Base-by-base conservation (phyloP, 441 rosid species). In the Erodium moschatum region DNA sequence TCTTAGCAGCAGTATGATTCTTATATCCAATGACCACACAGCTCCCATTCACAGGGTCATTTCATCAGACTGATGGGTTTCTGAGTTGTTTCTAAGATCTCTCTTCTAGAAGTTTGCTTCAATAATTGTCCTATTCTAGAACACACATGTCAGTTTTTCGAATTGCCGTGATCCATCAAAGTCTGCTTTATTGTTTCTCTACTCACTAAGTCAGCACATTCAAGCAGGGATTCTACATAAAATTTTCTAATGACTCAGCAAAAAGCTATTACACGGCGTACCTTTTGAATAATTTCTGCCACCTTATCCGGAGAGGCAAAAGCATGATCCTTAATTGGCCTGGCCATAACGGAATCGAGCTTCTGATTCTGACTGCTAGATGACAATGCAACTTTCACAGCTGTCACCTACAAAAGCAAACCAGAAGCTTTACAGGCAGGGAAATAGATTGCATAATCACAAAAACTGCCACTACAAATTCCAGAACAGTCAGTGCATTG, bases 261-360 rank as follows among this genome's bases (percentile, higher is more conserved):
- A 52, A 52, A 52, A 52, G 18, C 18, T 13, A n/a, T 15, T 29
- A 35, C 16, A 21, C 4, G 42, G 31, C 74, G 15, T 78, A 93
- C 98, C 97, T 91, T 91, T 74, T 84, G 95, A 81, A 93, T 87
- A 77, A 93, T 86, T 77, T 91, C 98, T 44, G 93, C 93, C 78
- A 93, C 96, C 84, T 89, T 91, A 72, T 86, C 97, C 42, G 98
- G 96, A 72, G 91, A 75, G 74, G 97, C 96, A 63, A 93, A 93
- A 67, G 98, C 98, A 75, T 89, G 97, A 70, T 91, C 97, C 82
- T 86, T 93, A 46, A 93, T 86, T 44, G 95, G 96, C 82, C 82
- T 93, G 82, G 87, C 69, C 93, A 87, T 88, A 68, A 83, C 85
- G 5, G 91, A 83, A 68, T 88, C 96, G 67, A 75, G 80, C 71